phyloP scores from a whole-genome alignment of 2,329 filamentous ascomycete genomes.

The Penicillium palitans region DNA sequence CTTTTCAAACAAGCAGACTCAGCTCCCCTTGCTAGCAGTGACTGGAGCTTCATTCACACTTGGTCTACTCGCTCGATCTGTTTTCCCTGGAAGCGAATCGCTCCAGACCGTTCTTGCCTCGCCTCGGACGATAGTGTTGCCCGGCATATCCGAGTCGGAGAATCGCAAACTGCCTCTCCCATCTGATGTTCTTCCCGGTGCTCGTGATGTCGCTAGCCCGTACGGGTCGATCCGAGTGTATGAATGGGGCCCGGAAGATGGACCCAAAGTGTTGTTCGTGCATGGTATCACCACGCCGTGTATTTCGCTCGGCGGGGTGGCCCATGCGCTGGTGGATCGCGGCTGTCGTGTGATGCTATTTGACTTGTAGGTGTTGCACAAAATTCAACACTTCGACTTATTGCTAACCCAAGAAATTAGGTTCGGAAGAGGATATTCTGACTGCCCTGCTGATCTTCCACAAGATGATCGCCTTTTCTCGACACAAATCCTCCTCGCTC shows the following conservation, averaged over 20 bases:
- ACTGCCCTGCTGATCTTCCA: constrained; percentile 64
- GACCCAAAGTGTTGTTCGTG: constrained; percentile 70
- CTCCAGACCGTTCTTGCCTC: constrained; percentile 33
- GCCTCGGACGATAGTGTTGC: constrained; percentile 38
- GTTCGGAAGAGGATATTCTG: constrained; percentile 72
- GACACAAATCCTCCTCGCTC: constrained; percentile 68
- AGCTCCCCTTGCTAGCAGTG: constrained; percentile 37
- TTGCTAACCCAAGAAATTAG: constrained; percentile 17
- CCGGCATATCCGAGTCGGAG: constrained; percentile 38
- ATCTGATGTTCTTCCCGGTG: constrained; percentile 62
- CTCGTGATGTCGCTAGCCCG: constrained; percentile 59
- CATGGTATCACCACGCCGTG: constrained; percentile 82
- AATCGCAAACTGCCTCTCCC: constrained; percentile 60
- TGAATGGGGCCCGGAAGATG: constrained; percentile 74
- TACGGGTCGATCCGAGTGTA: constrained; percentile 74
- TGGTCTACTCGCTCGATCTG: constrained; percentile 33
- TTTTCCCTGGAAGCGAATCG: constrained; percentile 22
- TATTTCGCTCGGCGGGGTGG: constrained; percentile 66
- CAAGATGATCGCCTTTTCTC: constrained; percentile 74
- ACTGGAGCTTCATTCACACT: constrained; percentile 39
- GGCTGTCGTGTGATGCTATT: constrained; percentile 80
- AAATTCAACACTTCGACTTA: not conserved
- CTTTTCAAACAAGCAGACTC: constrained; percentile 30
- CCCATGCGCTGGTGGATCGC: constrained; percentile 61
- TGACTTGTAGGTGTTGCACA: constrained; percentile 49